Conservation (phyloP, 768 basidiomycete genomes). For the Paxillus ammoniavirescens region DNA sequence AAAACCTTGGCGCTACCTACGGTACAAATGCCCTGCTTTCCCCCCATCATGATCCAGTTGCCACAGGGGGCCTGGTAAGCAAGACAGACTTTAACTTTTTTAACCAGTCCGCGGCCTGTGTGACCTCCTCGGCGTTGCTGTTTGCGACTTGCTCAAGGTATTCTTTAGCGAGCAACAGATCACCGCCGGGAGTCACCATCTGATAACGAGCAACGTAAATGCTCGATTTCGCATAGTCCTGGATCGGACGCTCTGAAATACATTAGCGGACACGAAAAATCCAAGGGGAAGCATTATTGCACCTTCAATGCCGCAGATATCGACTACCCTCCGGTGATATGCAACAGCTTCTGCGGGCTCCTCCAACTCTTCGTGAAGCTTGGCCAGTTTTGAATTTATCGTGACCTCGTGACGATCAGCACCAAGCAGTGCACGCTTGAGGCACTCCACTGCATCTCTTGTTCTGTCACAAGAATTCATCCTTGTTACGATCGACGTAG, state of each 20-base stretch:
- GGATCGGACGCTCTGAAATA: constrained; percentile 55
- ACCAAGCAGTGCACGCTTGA: constrained; percentile 84
- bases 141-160: constrained; percentile 71
- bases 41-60: not conserved
- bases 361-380: constrained; percentile 62
- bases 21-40: not conserved
- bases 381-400: constrained; percentile 73
- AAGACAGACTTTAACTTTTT: constrained; percentile 49
- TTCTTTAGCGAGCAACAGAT: constrained; percentile 67
- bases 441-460: constrained; percentile 88
- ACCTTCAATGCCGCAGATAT: constrained; percentile 58
- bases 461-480: constrained; percentile 44
- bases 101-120: constrained; percentile 67
- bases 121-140: constrained; percentile 83
- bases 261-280: constrained; percentile 11
- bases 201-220: constrained; percentile 83
- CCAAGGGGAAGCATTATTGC: constrained; percentile 8
- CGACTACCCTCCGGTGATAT: constrained; percentile 79
- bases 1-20: constrained; percentile 2
- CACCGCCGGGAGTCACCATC: constrained; percentile 57
- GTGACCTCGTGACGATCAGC: constrained; percentile 75
- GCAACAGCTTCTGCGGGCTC: constrained; percentile 69
- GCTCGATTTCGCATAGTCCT: constrained; percentile 82
- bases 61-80: constrained; percentile 15
- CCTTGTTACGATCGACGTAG: not conserved